A percentile compares a stretch with the other conserved stretches of the same genome.
Evolutionary conservation across 495 filamentous ascomycete genomes (phyloP).

Genomic region (Astrocystis sublimbata): DNA sequence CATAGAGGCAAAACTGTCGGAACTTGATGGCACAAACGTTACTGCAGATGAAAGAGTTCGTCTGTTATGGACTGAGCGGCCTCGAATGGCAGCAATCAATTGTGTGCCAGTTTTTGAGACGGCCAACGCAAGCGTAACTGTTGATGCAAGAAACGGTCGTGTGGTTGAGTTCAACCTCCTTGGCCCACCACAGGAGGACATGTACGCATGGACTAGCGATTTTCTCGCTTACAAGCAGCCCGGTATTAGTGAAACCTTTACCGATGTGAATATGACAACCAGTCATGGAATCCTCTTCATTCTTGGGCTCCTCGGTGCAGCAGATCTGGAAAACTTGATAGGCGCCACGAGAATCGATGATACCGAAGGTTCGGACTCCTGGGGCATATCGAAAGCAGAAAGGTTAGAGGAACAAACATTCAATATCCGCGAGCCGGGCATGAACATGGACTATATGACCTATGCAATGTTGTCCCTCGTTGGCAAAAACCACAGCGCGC

Average conservation of each 20-base stretch:
- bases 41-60: background rate
- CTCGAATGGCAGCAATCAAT: conserved; percentile 29
- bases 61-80: background rate
- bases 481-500: conserved; percentile 27
- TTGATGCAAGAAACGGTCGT: conserved; percentile 31
- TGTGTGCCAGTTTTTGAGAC: conserved; percentile 39
- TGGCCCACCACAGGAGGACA: conserved; percentile 15
- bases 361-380: background rate
- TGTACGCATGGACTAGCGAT: conserved; percentile 32
- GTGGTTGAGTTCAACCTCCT: conserved; percentile 34
- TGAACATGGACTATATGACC: conserved; percentile 46
- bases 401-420: conserved; percentile 38
- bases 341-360: conserved; percentile 1
- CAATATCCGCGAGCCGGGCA: conserved; percentile 38
- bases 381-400: conserved; percentile 17
- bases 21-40: background rate
- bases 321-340: conserved; percentile 22
- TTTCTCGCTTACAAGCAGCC: conserved; percentile 18
- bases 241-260: background rate
- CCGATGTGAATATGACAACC: conserved; percentile 8
- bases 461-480: conserved; percentile 38
- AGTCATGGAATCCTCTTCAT: conserved; percentile 42
- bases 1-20: conserved; percentile 14
- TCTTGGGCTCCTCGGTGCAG: conserved; percentile 31
- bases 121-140: conserved; percentile 32